phyloP scores from a whole-genome alignment of 805 yeast species.

The Starmerella stigmatis region DNA sequence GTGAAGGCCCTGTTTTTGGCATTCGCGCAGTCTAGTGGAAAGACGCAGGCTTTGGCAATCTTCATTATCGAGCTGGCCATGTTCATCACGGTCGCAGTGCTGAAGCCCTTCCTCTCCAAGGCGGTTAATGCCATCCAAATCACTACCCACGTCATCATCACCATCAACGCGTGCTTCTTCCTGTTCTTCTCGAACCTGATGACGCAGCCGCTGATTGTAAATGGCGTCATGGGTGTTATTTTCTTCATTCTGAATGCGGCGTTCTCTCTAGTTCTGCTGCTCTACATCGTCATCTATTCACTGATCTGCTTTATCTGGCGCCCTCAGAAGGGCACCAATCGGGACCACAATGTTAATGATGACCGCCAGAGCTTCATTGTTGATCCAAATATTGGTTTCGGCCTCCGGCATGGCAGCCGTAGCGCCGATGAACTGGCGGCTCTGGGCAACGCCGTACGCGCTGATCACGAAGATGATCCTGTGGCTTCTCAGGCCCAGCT shows the following conservation, averaged over 20 bases:
- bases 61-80: slow-evolving; percentile 68
- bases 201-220: slow-evolving; percentile 66
- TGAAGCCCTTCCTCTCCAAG: slow-evolving; percentile 68
- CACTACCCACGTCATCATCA: slow-evolving; percentile 57
- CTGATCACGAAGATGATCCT: slow-evolving; percentile 43
- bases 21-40: slow-evolving; percentile 70
- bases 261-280: slow-evolving; percentile 61
- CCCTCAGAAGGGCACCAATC: slow-evolving; percentile 81
- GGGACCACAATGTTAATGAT: slow-evolving; percentile 71
- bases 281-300: slow-evolving; percentile 59
- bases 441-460: slow-evolving; percentile 71
- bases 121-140: slow-evolving; percentile 72
- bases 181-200: slow-evolving; percentile 76
- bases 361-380: slow-evolving; percentile 74
- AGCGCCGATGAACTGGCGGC: slow-evolving; percentile 44
- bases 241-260: slow-evolving; percentile 86
- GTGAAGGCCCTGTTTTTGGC: slow-evolving; percentile 64
- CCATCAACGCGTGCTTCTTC: slow-evolving; percentile 74
- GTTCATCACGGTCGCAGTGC: slow-evolving; percentile 51
- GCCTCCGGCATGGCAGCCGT: slow-evolving; percentile 8
- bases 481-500: slow-evolving; percentile 27
- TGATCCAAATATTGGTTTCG: slow-evolving; percentile 20
- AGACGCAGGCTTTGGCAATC: slow-evolving; percentile 65
- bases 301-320: slow-evolving; percentile 42
- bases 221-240: slow-evolving; percentile 83